Conservation (phyloP, 2,329 filamentous ascomycete species). For the Metarhizium humberi region DNA sequence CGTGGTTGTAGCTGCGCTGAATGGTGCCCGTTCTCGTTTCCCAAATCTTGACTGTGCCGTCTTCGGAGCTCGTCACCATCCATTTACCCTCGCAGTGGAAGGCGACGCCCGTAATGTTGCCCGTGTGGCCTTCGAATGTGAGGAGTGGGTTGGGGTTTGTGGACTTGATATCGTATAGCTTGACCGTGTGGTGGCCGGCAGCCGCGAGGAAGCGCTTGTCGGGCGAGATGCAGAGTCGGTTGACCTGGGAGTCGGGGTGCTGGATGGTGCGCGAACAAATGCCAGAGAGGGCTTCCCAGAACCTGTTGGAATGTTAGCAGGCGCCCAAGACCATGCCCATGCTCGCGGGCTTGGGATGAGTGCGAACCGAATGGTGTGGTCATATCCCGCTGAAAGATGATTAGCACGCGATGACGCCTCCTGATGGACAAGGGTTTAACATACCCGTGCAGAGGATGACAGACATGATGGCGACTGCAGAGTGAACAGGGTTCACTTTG, state of each 20-base stretch:
- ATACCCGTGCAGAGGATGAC: slow-evolving; percentile 55
- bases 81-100: slow-evolving; percentile 99
- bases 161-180: slow-evolving; percentile 97
- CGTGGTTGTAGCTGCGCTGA: slow-evolving; percentile 89
- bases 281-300: slow-evolving; percentile 96
- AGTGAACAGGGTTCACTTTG: background rate
- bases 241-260: slow-evolving; percentile 96
- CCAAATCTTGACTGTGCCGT: slow-evolving; percentile 96
- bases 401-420: slow-evolving; percentile 11
- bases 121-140: slow-evolving; percentile 91
- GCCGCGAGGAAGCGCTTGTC: slow-evolving; percentile 94
- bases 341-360: slow-evolving; percentile 5
- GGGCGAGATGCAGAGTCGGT: slow-evolving; percentile 94
- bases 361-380: slow-evolving; percentile 50
- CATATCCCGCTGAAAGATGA: slow-evolving; percentile 42
- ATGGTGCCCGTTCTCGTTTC: slow-evolving; percentile 78
- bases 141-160: slow-evolving; percentile 92
- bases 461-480: slow-evolving; percentile 34
- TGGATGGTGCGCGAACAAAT: slow-evolving; percentile 98
- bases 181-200: slow-evolving; percentile 72
- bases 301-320: slow-evolving; percentile 42
- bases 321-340: background rate
- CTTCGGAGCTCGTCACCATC: slow-evolving; percentile 98
- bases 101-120: slow-evolving; percentile 90
- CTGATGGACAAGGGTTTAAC: slow-evolving; percentile 8